These are phyloP conservation scores for Diaporthe citriasiana DNA, from an alignment of 2,329 filamentous ascomycete species.

Conservation along the genomic window DNA sequence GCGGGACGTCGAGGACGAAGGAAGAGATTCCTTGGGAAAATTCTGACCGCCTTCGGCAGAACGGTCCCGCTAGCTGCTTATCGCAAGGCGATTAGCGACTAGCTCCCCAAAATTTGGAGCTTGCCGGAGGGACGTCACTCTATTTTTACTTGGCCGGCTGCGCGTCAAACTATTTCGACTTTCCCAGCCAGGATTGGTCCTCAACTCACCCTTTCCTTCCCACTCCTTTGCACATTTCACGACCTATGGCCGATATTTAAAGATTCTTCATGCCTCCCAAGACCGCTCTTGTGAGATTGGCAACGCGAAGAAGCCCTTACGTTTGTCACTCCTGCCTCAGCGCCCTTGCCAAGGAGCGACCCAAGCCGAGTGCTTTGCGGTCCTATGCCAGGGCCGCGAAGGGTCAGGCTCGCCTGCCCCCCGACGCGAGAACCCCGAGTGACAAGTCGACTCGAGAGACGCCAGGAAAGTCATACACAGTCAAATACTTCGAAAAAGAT, in stretches of 20 bases:
- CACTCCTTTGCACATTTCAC: background rate
- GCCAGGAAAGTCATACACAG: background rate
- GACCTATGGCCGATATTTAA: slow-evolving; percentile 15
- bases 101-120: slow-evolving; percentile 25
- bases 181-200: background rate
- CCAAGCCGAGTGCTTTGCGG: slow-evolving; percentile 22
- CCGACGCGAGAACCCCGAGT: background rate
- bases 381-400: slow-evolving; percentile 34
- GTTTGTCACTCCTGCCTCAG: slow-evolving; percentile 40
- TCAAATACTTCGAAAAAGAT: slow-evolving; percentile 42
- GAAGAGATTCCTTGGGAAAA: slow-evolving; percentile 44
- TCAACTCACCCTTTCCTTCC: background rate
- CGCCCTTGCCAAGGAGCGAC: slow-evolving; percentile 8
- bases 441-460: background rate
- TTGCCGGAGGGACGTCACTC: slow-evolving; percentile 25
- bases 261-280: slow-evolving; percentile 40
- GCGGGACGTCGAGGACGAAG: background rate
- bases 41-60: slow-evolving; percentile 46
- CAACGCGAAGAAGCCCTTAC: slow-evolving; percentile 39
- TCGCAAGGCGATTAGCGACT: slow-evolving; percentile 18
- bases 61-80: slow-evolving; percentile 25
- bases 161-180: background rate
- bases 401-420: background rate
- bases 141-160: background rate
- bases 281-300: slow-evolving; percentile 39